Conservation (phyloP, 768 basidiomycete species). For the Leccinum ochraceum region DNA sequence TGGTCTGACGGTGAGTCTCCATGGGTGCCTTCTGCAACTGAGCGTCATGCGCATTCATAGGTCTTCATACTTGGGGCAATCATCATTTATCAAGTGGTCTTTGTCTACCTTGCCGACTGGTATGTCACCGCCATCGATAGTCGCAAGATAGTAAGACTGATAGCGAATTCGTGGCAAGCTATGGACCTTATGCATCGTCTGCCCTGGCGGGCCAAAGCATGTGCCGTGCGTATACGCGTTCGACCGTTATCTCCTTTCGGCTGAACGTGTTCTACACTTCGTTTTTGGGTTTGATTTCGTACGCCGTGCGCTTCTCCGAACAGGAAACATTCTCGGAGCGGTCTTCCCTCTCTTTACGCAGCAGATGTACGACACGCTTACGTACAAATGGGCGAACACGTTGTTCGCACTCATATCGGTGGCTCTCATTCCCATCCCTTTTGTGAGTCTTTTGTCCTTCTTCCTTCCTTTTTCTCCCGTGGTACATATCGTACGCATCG, state of each 20-base stretch:
- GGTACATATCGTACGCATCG: neutral
- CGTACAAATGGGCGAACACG: slow-evolving; percentile 61
- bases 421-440: slow-evolving; percentile 61
- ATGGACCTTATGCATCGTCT: slow-evolving; percentile 65
- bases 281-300: slow-evolving; percentile 9
- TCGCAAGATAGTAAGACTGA: neutral
- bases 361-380: slow-evolving; percentile 56
- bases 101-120: slow-evolving; percentile 67
- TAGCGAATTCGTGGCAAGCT: slow-evolving; percentile 29
- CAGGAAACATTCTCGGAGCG: slow-evolving; percentile 51
- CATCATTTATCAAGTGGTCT: slow-evolving; percentile 58
- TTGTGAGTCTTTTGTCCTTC: slow-evolving; percentile 38
- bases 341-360: slow-evolving; percentile 65
- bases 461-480: neutral
- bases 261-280: slow-evolving; percentile 20
- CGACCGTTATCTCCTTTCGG: neutral
- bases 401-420: slow-evolving; percentile 54
- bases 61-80: slow-evolving; percentile 52
- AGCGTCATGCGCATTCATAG: slow-evolving; percentile 28
- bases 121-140: slow-evolving; percentile 27
- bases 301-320: neutral
- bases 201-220: slow-evolving; percentile 70
- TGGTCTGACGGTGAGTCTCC: slow-evolving; percentile 27
- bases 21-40: neutral
- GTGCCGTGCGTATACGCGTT: slow-evolving; percentile 41